Evolutionary conservation across 805 yeast genomes (phyloP).

Genomic region (Metschnikowia cerradonensis): DNA sequence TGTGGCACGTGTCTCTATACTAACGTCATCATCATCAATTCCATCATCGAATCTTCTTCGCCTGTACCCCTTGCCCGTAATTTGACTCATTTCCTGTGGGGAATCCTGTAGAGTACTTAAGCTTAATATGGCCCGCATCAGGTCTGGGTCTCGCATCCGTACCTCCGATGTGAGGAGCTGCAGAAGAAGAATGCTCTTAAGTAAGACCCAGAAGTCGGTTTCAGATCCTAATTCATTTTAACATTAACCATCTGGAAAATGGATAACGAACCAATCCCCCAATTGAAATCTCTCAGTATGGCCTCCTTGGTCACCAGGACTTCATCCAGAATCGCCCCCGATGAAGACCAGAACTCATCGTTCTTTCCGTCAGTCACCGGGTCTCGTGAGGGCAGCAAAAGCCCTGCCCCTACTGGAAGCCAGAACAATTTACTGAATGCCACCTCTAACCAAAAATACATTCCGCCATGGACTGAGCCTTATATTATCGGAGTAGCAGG

Average conservation of each 20-base stretch:
- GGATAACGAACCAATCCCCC: background rate
- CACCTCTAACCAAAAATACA: conserved; percentile 16
- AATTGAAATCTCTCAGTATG: background rate
- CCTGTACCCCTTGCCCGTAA: conserved; percentile 6
- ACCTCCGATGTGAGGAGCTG: background rate
- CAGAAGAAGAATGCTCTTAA: background rate
- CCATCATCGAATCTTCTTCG: conserved; percentile 2
- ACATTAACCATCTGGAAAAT: background rate
- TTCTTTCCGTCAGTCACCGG: conserved; percentile 18
- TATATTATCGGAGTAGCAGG: conserved; percentile 88
- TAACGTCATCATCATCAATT: background rate
- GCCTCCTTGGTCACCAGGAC: conserved; percentile 6
- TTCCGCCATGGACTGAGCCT: conserved; percentile 87
- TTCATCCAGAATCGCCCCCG: conserved; percentile 25
- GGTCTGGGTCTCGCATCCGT: conserved; percentile 4
- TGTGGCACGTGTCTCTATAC: background rate
- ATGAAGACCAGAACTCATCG: conserved; percentile 20
- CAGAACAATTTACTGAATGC: background rate
- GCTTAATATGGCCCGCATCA: background rate
- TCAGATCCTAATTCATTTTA: background rate
- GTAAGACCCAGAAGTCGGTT: too few relatives aligned
- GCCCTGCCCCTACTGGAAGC: background rate
- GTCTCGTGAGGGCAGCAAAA: background rate
- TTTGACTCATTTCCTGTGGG: conserved; percentile 1
- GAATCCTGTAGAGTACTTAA: too few relatives aligned